Evolutionary conservation across 495 filamentous ascomycete species (phyloP), one percentile per base, ranked within the genome.

Genomic region (Aspergillus incahuasiensis): DNA sequence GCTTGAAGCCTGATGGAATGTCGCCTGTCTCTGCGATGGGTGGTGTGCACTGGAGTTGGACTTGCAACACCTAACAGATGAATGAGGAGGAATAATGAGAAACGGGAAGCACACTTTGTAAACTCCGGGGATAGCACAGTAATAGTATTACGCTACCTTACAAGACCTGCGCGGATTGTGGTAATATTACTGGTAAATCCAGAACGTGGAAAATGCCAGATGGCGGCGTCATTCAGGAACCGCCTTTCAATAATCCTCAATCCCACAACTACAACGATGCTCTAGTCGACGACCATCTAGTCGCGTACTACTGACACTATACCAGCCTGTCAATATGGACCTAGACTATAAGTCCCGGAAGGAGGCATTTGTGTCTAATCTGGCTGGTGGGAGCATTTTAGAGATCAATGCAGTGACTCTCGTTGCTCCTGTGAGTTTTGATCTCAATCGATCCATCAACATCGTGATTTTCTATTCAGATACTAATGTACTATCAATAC

Each of bases 341-440:
- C 69, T 74, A 24, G 84, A 77, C 70, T 92, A 95, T 74, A 99
- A 97, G 75, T 80, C 85, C 48, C 79, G 85, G 48, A 99, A 97
- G 69, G 91, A 96, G 78, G 90, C 89, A 53, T 96, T 95, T 65
- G 94, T 99, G 61, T 96, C 92, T 18, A 88, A 90, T 66, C 84
- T 95, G 30, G 83, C 86, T n/a, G 94, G 94, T 35, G 90, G 92
- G 38, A 76, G 80, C 13, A 86, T 97, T 45, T 66, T 74, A 24
- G 94, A 99, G 65, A 92, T 99, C 73, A 92, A 95, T 61, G 75
- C 79, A 56, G 87, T 97, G 44, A 88, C 87, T 38, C 80, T 87
- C 6, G 86, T 94, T 49, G 90, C 90, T 63, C 86, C 94, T 54
- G 94, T 97, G 81, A 63, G 85, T 70, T 35, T 46, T 24, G 16